Percentiles rank a stretch among this genome's conserved stretches.
These are phyloP conservation scores for Lyophyllum shimeji DNA, from an alignment of 768 basidiomycete genomes.

Conservation along the genomic window DNA sequence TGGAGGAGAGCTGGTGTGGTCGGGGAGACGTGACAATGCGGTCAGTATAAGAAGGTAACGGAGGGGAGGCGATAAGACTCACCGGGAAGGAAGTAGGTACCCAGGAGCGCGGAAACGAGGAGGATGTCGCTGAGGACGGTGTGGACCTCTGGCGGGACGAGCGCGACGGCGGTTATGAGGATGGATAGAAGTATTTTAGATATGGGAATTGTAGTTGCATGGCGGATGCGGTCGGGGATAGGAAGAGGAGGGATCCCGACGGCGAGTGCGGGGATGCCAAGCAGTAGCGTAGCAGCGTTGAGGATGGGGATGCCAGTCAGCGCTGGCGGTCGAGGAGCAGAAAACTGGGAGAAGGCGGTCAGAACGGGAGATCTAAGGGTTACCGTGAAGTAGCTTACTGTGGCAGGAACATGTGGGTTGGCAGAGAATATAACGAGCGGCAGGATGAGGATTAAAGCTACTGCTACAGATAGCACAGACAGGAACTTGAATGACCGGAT, in stretches of 20 bases:
- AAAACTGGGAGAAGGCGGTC: conserved; percentile 4
- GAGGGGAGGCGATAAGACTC: conserved; percentile 11
- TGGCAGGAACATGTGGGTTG: conserved; percentile 39
- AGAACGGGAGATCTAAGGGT: conserved; percentile 1
- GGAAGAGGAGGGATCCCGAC: conserved; percentile 55
- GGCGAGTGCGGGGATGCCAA: conserved; percentile 60
- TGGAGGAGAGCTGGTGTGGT: conserved; percentile 69
- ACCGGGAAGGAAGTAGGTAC: conserved; percentile 68
- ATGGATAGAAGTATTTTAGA: conserved; percentile 43
- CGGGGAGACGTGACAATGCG: neutral
- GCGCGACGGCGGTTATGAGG: conserved; percentile 41
- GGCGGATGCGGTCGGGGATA: conserved; percentile 42
- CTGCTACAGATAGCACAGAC: conserved; percentile 45
- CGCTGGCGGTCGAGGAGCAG: conserved; percentile 14
- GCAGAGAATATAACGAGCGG: conserved; percentile 59
- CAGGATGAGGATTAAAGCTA: conserved; percentile 51
- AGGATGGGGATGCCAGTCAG: conserved; percentile 40
- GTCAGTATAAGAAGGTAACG: neutral
- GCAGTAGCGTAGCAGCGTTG: conserved; percentile 50
- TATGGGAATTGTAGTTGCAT: conserved; percentile 40
- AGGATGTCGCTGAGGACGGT: conserved; percentile 45
- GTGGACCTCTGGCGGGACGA: conserved; percentile 40
- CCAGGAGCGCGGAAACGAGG: conserved; percentile 49
- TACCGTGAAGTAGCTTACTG: conserved; percentile 21
- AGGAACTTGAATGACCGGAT: conserved; percentile 60